These are phyloP conservation scores for Capronia americana DNA, from an alignment of 2,329 filamentous ascomycete species.

Conservation along the genomic window DNA sequence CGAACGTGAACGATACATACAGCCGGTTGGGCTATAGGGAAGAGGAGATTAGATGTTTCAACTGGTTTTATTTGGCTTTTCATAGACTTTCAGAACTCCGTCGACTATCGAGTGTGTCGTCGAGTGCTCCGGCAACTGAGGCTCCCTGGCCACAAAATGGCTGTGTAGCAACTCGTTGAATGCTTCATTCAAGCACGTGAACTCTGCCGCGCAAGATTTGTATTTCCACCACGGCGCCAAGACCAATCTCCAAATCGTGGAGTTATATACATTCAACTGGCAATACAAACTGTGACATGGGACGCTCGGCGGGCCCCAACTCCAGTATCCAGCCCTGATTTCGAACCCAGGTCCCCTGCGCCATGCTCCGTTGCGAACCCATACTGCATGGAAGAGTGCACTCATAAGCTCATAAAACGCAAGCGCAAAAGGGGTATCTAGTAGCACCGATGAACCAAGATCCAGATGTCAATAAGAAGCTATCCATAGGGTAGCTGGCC, in stretches of 20 bases:
- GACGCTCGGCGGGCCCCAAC: not conserved
- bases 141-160: not conserved
- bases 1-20: too few relatives aligned
- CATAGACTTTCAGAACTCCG: not conserved
- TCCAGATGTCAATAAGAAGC: not conserved
- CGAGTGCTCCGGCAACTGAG: not conserved
- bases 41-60: too few relatives aligned
- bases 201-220: not conserved
- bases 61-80: too few relatives aligned
- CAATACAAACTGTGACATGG: not conserved
- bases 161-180: not conserved
- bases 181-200: not conserved
- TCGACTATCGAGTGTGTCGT: not conserved
- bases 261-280: not conserved
- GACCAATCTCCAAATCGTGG: not conserved
- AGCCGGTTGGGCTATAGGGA: too few relatives aligned
- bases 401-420: not conserved
- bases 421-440: slow-evolving; percentile 3
- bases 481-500: not conserved
- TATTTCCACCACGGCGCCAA: not conserved
- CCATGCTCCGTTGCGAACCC: not conserved
- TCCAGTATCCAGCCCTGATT: not conserved
- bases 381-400: not conserved
- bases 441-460: not conserved
- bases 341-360: not conserved